Evolutionary conservation across 2,329 filamentous ascomycete genomes (phyloP).

Genomic region (Erysiphe neolycopersici): DNA sequence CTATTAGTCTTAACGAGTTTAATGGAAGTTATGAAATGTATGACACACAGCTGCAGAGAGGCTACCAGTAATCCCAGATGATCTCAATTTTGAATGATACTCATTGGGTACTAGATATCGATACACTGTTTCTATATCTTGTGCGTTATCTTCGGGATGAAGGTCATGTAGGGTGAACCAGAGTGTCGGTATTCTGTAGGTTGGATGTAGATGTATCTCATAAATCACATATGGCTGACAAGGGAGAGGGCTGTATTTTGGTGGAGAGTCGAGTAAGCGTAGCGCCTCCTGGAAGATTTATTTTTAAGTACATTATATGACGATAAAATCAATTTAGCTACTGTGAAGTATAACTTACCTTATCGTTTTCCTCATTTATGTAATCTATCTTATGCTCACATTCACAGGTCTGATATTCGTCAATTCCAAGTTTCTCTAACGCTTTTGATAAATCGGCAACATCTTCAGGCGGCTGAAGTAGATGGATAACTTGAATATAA

Average conservation of each 20-base stretch:
- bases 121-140: conserved; percentile 44
- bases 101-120: conserved; percentile 39
- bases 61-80: conserved; percentile 37
- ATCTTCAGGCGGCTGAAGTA: conserved; percentile 9
- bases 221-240: conserved; percentile 25
- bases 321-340: not conserved
- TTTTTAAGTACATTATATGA: not conserved
- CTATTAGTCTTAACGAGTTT: not conserved
- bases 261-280: conserved; percentile 1
- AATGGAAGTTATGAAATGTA: not conserved
- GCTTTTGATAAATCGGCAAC: conserved; percentile 9
- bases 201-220: conserved; percentile 48
- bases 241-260: conserved; percentile 9
- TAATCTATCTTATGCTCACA: conserved; percentile 8
- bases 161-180: conserved; percentile 44
- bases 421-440: conserved; percentile 6
- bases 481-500: conserved; percentile 12
- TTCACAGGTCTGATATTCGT: conserved; percentile 1
- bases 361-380: conserved; percentile 9
- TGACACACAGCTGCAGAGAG: conserved; percentile 50
- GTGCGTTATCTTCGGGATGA: conserved; percentile 22
- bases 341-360: conserved; percentile 5
- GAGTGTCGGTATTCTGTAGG: conserved; percentile 47
- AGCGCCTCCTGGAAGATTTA: conserved; percentile 8
- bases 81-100: conserved; percentile 32